Conservation (phyloP, 31 red algal species). For the Endocladia muricata region DNA sequence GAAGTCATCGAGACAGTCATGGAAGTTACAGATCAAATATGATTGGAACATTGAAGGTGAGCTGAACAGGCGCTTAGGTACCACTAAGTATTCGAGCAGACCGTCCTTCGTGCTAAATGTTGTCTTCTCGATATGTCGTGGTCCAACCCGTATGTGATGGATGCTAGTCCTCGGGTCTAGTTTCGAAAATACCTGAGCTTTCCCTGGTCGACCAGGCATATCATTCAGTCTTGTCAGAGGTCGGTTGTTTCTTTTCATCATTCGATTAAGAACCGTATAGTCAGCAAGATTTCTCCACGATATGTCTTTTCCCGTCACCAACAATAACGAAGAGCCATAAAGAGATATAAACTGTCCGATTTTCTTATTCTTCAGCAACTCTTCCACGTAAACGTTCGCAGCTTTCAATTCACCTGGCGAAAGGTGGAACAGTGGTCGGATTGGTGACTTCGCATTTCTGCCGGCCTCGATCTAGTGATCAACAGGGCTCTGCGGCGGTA, state of each 20-base stretch:
- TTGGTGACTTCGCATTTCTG: neutral
- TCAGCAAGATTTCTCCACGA: neutral
- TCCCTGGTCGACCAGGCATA: neutral
- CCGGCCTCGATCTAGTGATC: neutral
- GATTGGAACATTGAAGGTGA: neutral
- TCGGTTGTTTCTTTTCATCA: neutral
- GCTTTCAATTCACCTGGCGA: neutral
- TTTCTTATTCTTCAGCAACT: neutral
- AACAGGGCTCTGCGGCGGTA: neutral
- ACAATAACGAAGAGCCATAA: neutral
- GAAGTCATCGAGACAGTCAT: neutral
- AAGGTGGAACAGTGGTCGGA: neutral
- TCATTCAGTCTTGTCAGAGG: neutral
- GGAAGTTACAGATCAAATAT: neutral
- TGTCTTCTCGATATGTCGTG: constrained; percentile 4
- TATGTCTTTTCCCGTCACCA: neutral
- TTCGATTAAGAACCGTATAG: neutral
- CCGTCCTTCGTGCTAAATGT: neutral
- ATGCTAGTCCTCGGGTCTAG: neutral
- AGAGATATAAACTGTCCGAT: neutral
- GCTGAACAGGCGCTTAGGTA: neutral
- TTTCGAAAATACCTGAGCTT: neutral
- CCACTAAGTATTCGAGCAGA: neutral
- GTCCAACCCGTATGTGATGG: neutral
- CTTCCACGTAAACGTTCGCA: neutral